phyloP scores from a whole-genome alignment of 108 stramenopile genomes.

The Cafeteria roenbergensis region DNA sequence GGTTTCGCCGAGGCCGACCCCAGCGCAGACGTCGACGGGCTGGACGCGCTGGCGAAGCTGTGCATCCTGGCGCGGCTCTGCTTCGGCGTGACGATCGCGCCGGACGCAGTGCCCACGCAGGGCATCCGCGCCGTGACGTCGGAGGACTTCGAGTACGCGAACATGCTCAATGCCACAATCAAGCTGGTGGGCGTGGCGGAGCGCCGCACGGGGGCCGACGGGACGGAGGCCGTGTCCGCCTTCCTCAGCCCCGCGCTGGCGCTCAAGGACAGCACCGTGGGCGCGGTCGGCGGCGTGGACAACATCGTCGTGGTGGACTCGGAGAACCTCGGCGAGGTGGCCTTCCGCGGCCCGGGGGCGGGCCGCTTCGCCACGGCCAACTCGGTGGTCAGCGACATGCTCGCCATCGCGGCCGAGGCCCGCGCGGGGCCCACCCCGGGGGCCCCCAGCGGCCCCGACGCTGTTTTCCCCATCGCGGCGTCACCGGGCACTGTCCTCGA shows the following conservation, averaged over 20 bases:
- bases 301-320: constrained; percentile 67
- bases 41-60: too few relatives aligned
- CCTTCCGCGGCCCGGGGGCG: constrained; percentile 70
- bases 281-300: constrained; percentile 59
- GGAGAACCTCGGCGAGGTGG: constrained; percentile 51
- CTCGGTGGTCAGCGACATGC: constrained; percentile 63
- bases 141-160: too few relatives aligned
- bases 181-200: constrained; percentile 30
- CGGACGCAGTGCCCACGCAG: too few relatives aligned
- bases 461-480: constrained; percentile 6
- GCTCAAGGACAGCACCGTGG: constrained; percentile 53
- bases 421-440: constrained; percentile 40
- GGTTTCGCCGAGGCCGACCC: too few relatives aligned
- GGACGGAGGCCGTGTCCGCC: constrained; percentile 58
- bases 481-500: constrained; percentile 51
- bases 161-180: too few relatives aligned
- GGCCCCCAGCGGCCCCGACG: constrained; percentile 53
- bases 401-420: constrained; percentile 58
- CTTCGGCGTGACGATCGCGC: too few relatives aligned
- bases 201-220: constrained; percentile 18
- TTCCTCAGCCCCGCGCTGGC: constrained; percentile 69
- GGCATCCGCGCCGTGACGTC: too few relatives aligned
- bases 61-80: too few relatives aligned
- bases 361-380: constrained; percentile 76
- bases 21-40: too few relatives aligned